Percentiles rank a stretch among this genome's conserved stretches.
Conservation (phyloP, 2,329 filamentous ascomycete species). For the Fusarium subtropicale region DNA sequence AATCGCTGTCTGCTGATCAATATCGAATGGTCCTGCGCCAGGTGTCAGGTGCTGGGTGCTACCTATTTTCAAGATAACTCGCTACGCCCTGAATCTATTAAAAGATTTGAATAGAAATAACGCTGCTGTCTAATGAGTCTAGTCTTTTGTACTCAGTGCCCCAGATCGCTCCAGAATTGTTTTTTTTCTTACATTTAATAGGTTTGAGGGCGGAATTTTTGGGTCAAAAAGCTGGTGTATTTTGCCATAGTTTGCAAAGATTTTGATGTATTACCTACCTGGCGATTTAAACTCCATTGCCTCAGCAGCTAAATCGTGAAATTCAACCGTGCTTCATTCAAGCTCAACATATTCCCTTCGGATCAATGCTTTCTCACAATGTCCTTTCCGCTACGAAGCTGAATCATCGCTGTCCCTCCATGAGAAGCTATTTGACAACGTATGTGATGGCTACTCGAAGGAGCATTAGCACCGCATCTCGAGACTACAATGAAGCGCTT, state of each 20-base stretch:
- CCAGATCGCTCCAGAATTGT: background rate
- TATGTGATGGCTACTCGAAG: slow-evolving; percentile 12
- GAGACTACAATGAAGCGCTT: slow-evolving; percentile 74
- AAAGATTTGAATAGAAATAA: background rate
- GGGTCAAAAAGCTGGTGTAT: background rate
- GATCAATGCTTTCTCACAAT: background rate
- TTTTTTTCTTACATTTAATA: too few species aligned
- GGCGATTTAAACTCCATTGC: background rate
- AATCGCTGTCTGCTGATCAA: background rate
- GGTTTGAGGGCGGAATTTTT: background rate
- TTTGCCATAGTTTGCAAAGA: background rate
- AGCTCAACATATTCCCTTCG: background rate
- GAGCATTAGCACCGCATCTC: slow-evolving; percentile 41
- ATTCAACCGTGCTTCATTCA: background rate
- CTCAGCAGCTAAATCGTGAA: background rate
- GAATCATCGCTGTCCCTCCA: background rate
- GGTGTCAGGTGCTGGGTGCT: background rate
- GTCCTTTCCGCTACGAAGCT: background rate
- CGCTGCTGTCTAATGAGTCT: background rate
- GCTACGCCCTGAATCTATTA: background rate
- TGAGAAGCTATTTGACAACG: slow-evolving; percentile 1
- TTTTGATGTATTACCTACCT: background rate
- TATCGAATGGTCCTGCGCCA: background rate
- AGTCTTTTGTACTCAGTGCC: background rate
- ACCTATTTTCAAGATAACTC: background rate